phyloP scores from a whole-genome alignment of 306 rosid genomes.

The Cicer bijugum region DNA sequence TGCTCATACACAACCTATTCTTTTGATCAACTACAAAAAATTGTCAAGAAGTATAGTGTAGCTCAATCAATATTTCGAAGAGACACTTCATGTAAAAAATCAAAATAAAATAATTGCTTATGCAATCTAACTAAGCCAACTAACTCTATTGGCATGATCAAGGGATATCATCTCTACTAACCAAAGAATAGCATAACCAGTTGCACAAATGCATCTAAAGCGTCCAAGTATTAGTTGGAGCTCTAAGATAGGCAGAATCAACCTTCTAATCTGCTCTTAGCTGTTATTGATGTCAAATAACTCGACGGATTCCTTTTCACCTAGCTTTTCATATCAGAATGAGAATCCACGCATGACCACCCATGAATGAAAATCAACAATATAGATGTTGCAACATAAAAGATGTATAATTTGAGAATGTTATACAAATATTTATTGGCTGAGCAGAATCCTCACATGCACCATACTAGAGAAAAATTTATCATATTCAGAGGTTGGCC shows the following conservation, averaged over 20 bases:
- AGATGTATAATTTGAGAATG: conserved; percentile 1
- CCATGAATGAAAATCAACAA: conserved; percentile 33
- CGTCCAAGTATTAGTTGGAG: background rate
- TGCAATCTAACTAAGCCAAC: background rate
- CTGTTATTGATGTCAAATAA: conserved; percentile 57
- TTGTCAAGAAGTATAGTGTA: background rate
- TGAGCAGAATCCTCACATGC: conserved; percentile 30
- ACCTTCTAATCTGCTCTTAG: conserved; percentile 44
- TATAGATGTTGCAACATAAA: background rate
- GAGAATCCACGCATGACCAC: conserved; percentile 60
- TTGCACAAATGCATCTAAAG: background rate
- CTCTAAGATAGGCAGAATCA: background rate
- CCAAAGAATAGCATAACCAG: background rate
- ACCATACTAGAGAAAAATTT: background rate
- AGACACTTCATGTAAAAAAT: background rate
- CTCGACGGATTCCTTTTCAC: conserved; percentile 57
- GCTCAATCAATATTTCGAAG: background rate
- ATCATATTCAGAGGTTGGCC: conserved; percentile 27
- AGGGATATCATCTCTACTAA: background rate
- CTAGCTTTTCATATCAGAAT: conserved; percentile 51
- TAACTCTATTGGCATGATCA: background rate
- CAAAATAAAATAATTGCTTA: background rate
- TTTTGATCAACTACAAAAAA: background rate
- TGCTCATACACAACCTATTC: conserved; percentile 12
- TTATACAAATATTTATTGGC: conserved; percentile 32